Conservation (phyloP, 192 early-diverging fungal genomes). For the Coemansia sp. region DNA sequence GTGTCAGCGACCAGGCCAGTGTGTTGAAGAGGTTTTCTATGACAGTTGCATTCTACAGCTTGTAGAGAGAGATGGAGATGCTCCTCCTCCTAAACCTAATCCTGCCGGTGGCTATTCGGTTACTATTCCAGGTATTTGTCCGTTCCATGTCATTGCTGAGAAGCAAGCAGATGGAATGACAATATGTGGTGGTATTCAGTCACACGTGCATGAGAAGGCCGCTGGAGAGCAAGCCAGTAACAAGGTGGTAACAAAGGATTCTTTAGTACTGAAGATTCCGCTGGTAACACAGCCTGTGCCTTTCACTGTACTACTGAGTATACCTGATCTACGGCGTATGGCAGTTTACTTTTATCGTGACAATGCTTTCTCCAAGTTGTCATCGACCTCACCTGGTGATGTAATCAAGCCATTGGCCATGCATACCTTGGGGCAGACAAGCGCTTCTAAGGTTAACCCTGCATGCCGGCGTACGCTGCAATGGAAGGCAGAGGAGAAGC, state of each 20-base stretch:
- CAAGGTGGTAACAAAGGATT: not conserved
- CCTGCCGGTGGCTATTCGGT: slow-evolving; percentile 2
- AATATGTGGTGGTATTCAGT: slow-evolving; percentile 18
- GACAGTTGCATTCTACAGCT: slow-evolving; percentile 15
- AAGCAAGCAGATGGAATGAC: not conserved
- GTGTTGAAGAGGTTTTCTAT: slow-evolving; percentile 5
- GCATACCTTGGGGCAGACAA: not conserved
- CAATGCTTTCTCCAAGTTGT: not conserved
- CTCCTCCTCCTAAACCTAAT: not conserved
- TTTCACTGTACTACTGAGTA: slow-evolving; percentile 20
- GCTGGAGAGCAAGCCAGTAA: not conserved
- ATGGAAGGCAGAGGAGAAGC: slow-evolving; percentile 6
- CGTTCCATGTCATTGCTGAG: slow-evolving; percentile 30
- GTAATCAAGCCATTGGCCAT: not conserved
- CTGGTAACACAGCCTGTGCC: slow-evolving; percentile 38
- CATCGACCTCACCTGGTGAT: too few species aligned
- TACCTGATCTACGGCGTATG: slow-evolving; percentile 13
- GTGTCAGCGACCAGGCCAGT: slow-evolving; percentile 18
- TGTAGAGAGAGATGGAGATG: not conserved
- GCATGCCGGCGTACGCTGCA: slow-evolving; percentile 34
- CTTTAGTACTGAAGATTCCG: slow-evolving; percentile 3
- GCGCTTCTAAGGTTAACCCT: slow-evolving; percentile 15
- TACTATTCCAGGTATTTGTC: slow-evolving; percentile 28
- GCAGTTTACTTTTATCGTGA: slow-evolving; percentile 28
- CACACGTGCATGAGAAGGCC: slow-evolving; percentile 19